phyloP scores from a whole-genome alignment of 2,329 filamentous ascomycete genomes.

The Sporothrix humicola region DNA sequence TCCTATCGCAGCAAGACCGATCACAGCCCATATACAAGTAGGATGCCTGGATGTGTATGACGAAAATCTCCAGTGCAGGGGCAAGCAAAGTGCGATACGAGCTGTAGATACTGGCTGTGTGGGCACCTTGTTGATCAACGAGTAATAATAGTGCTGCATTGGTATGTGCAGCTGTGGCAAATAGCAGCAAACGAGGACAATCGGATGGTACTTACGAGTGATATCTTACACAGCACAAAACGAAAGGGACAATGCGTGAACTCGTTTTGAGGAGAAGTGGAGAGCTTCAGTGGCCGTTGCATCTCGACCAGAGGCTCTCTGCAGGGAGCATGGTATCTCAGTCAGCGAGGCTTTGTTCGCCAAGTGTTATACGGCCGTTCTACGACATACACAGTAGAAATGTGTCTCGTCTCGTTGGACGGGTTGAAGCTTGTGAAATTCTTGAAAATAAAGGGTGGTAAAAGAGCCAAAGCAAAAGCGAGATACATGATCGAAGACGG shows the following conservation, averaged over 20 bases:
- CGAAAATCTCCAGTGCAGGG: neutral
- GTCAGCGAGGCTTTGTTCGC: conserved; percentile 16
- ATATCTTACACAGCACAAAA: neutral
- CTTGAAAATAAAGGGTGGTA: neutral
- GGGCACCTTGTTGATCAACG: no score
- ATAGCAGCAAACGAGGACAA: neutral
- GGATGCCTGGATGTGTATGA: neutral
- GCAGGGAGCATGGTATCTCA: neutral
- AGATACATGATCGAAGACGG: neutral
- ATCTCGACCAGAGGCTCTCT: neutral
- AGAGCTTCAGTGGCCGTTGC: neutral
- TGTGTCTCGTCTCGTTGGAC: neutral
- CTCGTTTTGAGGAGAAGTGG: neutral
- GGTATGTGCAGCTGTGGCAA: neutral
- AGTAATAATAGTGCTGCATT: no score
- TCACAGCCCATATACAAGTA: neutral
- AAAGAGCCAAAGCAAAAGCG: neutral
- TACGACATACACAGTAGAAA: neutral
- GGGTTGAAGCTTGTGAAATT: neutral
- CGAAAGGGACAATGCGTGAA: neutral
- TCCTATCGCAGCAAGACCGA: conserved; percentile 3
- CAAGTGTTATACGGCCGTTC: neutral
- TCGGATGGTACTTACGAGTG: no score
- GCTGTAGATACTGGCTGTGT: neutral
- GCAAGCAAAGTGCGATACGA: neutral